phyloP scores from a whole-genome alignment of 1,284 basidiomycete genomes.

The Cerioporus squamosus region DNA sequence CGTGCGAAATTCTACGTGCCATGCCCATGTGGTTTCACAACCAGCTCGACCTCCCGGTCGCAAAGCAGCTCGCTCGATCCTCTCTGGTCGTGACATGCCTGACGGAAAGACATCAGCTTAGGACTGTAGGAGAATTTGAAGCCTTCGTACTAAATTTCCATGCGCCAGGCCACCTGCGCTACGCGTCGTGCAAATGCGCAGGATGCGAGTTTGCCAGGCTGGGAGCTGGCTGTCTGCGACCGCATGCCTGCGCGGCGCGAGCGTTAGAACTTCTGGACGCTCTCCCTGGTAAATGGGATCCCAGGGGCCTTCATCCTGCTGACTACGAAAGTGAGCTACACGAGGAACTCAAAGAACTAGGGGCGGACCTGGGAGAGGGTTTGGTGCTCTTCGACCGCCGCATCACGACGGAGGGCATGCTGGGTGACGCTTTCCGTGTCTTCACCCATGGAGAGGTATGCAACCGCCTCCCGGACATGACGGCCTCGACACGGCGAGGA shows the following conservation, averaged over 20 bases:
- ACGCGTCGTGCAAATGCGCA: neutral
- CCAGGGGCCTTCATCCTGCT: slow-evolving; percentile 1
- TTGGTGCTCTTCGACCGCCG: neutral
- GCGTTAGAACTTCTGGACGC: neutral
- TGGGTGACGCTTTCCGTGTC: neutral
- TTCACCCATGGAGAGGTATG: neutral
- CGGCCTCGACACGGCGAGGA: fast-evolving
- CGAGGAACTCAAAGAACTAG: neutral
- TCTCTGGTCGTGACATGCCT: neutral
- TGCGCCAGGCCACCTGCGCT: neutral
- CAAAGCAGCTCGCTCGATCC: neutral
- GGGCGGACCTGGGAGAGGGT: neutral
- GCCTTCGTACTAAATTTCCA: neutral
- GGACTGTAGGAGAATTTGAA: slow-evolving; percentile 1
- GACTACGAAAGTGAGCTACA: slow-evolving; percentile 4
- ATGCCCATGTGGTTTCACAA: slow-evolving; percentile 33
- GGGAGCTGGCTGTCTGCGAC: neutral
- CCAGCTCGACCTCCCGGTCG: neutral
- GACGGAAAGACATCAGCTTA: neutral
- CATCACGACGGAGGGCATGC: neutral
- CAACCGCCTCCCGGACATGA: neutral
- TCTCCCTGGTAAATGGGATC: slow-evolving; percentile 15
- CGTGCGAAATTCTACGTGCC: neutral
- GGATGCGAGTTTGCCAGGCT: neutral
- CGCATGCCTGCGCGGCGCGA: neutral